Evolutionary conservation across 805 yeast genomes (phyloP), one percentile per base, ranked within the genome.

Genomic region (Wickerhamiella parazyma): DNA sequence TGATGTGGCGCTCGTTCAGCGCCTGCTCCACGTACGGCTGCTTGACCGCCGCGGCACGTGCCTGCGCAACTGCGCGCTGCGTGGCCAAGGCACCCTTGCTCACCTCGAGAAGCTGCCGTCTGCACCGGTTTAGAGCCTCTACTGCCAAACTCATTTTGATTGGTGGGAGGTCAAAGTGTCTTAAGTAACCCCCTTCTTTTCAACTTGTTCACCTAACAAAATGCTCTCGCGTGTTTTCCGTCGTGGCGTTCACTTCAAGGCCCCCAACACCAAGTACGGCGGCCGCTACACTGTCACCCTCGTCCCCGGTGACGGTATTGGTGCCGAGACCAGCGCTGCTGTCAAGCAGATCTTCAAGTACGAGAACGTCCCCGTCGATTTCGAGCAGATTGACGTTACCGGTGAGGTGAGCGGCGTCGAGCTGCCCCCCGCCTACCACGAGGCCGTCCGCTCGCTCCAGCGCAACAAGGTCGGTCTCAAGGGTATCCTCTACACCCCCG

Each of bases 231-330:
- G 43, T 33, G 33, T 16, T 24, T 40, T 40, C 34, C 43, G 43
- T 14, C 50, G 50, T 37, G 25, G 41, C 11, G 33, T 43, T 33
- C 48, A 45, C 46, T 48, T 29, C 43, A 43, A 40, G 21, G 36
- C 48, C 38, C 45, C 47, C 33, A 48, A 48, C 46, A 48, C 50
- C 39, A 45, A 45, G 43, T 86, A 84, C 68, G 97, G 97, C 55
- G 95, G 95, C 50, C 79, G 79, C 62, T 87, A 76, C 72, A 82
- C 89, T 42, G 95, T 91, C 46, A 89, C 98, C 41, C 72, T 89
- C 63, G 80, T 89, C 55, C 97, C 97, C 47, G 70, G 98, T 67
- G 98, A 89, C 62, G 97, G 97, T 75, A 81, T 87, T 54, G 98
- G 98, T 65, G 80, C 79, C 60, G 95, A 87, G 70, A 83, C 87